A percentile compares a stretch with the other conserved stretches of the same genome.
Conservation (phyloP, 192 early-diverging fungal genomes). For the Coemansia sp. region DNA sequence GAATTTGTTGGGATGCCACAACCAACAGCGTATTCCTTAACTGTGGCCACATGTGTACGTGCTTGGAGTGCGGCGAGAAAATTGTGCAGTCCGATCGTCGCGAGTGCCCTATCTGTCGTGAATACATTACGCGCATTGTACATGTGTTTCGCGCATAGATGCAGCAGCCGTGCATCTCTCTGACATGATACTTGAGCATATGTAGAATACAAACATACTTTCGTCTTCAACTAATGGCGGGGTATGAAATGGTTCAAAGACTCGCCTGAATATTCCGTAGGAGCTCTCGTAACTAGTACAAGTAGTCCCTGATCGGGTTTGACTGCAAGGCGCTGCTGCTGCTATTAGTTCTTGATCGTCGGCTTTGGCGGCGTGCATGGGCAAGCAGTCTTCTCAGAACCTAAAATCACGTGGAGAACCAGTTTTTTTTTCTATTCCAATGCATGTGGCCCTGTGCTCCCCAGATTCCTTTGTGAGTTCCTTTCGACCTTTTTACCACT, state of each 20-base stretch:
- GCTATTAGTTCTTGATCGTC: background rate
- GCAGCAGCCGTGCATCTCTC: background rate
- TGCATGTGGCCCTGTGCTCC: too few relatives aligned
- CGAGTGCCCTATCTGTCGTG: conserved; percentile 84
- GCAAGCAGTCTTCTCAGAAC: background rate
- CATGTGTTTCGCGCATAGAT: conserved; percentile 67
- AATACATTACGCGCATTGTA: conserved; percentile 64
- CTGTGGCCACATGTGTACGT: conserved; percentile 86
- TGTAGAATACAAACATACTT: background rate
- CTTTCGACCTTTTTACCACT: background rate
- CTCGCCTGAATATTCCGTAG: background rate
- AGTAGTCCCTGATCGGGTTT: background rate
- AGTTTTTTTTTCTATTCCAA: background rate
- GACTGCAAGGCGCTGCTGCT: conserved; percentile 2
- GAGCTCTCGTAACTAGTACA: background rate
- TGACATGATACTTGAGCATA: background rate
- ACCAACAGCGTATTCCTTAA: conserved; percentile 84
- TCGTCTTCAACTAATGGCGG: background rate
- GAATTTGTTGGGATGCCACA: conserved; percentile 78
- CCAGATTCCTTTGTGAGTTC: background rate
- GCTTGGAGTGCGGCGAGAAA: conserved; percentile 70
- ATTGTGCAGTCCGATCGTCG: conserved; percentile 54
- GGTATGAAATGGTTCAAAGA: background rate
- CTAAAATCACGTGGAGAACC: background rate
- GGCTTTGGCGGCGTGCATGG: background rate